phyloP scores from a whole-genome alignment of 139 green algal genomes.

The Haematococcus sp. region DNA sequence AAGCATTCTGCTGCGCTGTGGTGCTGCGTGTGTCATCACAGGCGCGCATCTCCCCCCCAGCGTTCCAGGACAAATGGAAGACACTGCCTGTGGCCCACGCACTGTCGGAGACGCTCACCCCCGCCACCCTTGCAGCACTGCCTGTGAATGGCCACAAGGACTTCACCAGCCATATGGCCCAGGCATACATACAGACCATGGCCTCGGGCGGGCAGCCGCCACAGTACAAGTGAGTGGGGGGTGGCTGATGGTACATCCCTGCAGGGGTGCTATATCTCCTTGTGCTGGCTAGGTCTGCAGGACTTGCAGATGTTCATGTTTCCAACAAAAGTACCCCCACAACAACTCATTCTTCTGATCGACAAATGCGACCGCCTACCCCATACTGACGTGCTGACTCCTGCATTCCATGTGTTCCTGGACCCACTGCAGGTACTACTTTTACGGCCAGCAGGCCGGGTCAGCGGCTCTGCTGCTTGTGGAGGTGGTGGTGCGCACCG shows the following conservation, averaged over 20 bases:
- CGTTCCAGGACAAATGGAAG: constrained; percentile 77
- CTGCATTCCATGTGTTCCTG: too few species aligned
- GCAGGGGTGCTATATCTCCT: neutral
- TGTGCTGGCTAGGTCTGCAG: neutral
- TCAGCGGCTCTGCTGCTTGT: constrained; percentile 55
- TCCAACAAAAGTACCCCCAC: too few species aligned
- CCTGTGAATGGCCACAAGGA: constrained; percentile 57
- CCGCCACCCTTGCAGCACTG: constrained; percentile 35
- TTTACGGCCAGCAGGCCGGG: constrained; percentile 64
- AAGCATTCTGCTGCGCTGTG: too few species aligned
- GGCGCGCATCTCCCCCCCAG: constrained; percentile 25
- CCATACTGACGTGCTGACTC: too few species aligned
- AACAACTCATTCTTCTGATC: too few species aligned
- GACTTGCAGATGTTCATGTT: too few species aligned
- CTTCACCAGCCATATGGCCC: constrained; percentile 64
- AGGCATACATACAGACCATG: constrained; percentile 65
- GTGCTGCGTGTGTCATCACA: too few species aligned
- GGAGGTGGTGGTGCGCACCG: constrained; percentile 60
- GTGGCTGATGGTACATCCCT: neutral
- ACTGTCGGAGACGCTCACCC: constrained; percentile 33
- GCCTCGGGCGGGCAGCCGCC: constrained; percentile 67
- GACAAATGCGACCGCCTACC: too few species aligned
- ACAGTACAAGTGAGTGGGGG: constrained; percentile 46
- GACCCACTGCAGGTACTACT: constrained; percentile 66
- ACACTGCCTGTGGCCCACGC: constrained; percentile 38